Conservation (phyloP, 306 rosid species). For the Lagenaria siceraria region DNA sequence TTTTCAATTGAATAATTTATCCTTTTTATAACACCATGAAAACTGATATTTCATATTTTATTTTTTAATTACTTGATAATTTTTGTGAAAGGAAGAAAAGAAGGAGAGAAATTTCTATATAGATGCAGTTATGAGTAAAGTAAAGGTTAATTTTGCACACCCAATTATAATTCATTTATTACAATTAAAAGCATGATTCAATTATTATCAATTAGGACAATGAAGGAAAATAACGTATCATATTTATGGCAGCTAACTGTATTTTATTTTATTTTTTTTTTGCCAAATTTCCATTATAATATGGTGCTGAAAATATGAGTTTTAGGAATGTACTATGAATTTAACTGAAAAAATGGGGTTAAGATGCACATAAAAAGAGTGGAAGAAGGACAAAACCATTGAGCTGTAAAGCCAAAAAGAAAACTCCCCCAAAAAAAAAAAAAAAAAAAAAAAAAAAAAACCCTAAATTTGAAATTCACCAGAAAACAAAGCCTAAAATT, state of each 20-base stretch:
- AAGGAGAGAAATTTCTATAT: no score
- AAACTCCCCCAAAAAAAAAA: background rate
- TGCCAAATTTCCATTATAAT: background rate
- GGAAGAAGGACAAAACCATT: background rate
- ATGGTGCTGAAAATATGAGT: background rate
- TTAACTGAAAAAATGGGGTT: background rate
- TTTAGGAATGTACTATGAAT: background rate
- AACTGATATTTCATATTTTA: no score
- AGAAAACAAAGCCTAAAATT: background rate
- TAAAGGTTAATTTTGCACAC: no score
- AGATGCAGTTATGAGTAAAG: no score
- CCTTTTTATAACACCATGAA: no score
- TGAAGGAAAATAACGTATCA: background rate
- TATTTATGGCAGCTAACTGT: background rate
- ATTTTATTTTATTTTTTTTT: background rate
- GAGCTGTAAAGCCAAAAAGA: conserved; percentile 5
- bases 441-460: background rate
- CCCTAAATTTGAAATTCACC: no score
- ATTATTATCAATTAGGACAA: background rate
- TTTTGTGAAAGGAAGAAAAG: no score
- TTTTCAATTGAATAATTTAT: no score
- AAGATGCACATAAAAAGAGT: background rate
- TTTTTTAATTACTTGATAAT: no score
- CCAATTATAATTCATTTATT: background rate
- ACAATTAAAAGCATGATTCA: background rate